These are phyloP conservation scores for Akebia trifoliata DNA, from an alignment of 164 flowering plant genomes.

Conservation along the genomic window DNA sequence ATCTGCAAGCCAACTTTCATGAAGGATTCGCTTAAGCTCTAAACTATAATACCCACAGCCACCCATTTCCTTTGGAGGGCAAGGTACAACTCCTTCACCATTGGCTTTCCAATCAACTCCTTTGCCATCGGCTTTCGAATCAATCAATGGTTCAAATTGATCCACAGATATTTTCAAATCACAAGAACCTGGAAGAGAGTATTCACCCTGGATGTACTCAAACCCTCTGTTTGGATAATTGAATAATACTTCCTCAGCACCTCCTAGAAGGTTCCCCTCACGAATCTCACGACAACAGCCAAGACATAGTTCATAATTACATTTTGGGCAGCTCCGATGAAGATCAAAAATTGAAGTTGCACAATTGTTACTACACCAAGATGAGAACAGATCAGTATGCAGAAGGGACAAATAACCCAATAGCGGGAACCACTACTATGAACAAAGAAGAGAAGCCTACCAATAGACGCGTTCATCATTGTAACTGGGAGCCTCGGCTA, in stretches of 20 bases:
- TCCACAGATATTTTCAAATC: constrained; percentile 8
- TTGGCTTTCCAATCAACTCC: constrained; percentile 46
- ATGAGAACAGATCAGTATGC: constrained; percentile 1
- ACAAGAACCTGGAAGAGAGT: constrained; percentile 30
- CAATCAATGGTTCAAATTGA: constrained; percentile 5
- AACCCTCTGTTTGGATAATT: constrained; percentile 41
- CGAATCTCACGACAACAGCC: constrained; percentile 73
- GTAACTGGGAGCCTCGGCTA: constrained; percentile 30
- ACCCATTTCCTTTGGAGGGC: constrained; percentile 63
- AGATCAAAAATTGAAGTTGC: constrained; percentile 77
- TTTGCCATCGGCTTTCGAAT: constrained; percentile 40
- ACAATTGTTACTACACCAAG: constrained; percentile 63
- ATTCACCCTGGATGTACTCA: constrained; percentile 66
- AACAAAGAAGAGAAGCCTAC: constrained; percentile 26
- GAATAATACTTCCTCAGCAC: constrained; percentile 25
- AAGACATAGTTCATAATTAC: constrained; percentile 76
- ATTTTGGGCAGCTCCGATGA: constrained; percentile 75
- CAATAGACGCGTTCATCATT: constrained; percentile 73
- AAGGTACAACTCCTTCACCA: constrained; percentile 41
- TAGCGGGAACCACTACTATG: background rate
- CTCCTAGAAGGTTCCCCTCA: constrained; percentile 35
- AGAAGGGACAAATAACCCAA: background rate
- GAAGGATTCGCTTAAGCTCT: constrained; percentile 67
- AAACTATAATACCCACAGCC: constrained; percentile 59
- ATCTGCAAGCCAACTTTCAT: constrained; percentile 41